phyloP scores from a whole-genome alignment of 176 grass and related monocot species.

The Calamus simplicifolius region DNA sequence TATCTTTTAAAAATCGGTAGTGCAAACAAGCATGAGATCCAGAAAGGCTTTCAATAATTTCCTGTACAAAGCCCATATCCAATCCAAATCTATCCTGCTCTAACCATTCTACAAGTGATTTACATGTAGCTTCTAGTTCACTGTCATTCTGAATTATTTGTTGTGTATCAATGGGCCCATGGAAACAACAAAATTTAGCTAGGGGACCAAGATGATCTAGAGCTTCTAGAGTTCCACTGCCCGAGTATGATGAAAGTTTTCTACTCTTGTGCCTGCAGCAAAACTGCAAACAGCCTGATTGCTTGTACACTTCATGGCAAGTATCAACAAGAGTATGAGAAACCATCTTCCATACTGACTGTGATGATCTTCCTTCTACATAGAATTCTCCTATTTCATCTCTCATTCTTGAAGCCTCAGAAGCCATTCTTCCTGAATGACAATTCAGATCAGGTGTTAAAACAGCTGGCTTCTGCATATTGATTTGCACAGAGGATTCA shows the following conservation, averaged over 20 bases:
- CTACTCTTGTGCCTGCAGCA: constrained; percentile 45
- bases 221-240: constrained; percentile 25
- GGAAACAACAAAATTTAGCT: constrained; percentile 62
- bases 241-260: constrained; percentile 26
- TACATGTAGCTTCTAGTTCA: constrained; percentile 57
- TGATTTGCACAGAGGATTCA: constrained; percentile 22
- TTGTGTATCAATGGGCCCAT: constrained; percentile 33
- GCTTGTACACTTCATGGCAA: constrained; percentile 64
- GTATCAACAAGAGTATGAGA: constrained; percentile 63
- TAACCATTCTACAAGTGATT: constrained; percentile 73
- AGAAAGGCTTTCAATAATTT: constrained; percentile 92
- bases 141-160: constrained; percentile 41
- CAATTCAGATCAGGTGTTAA: constrained; percentile 4
- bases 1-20: constrained; percentile 69
- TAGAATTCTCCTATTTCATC: constrained; percentile 85
- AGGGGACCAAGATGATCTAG: constrained; percentile 31
- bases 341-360: constrained; percentile 78
- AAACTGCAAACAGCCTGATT: constrained; percentile 67
- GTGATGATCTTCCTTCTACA: constrained; percentile 70
- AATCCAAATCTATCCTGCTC: constrained; percentile 73
- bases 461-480: constrained; percentile 19
- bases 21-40: constrained; percentile 49
- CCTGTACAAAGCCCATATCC: constrained; percentile 85
- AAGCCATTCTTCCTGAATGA: constrained; percentile 16
- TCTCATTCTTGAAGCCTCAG: constrained; percentile 14